Evolutionary conservation across 805 yeast genomes (phyloP).

Genomic region (Myxozyma vanderwaltii): DNA sequence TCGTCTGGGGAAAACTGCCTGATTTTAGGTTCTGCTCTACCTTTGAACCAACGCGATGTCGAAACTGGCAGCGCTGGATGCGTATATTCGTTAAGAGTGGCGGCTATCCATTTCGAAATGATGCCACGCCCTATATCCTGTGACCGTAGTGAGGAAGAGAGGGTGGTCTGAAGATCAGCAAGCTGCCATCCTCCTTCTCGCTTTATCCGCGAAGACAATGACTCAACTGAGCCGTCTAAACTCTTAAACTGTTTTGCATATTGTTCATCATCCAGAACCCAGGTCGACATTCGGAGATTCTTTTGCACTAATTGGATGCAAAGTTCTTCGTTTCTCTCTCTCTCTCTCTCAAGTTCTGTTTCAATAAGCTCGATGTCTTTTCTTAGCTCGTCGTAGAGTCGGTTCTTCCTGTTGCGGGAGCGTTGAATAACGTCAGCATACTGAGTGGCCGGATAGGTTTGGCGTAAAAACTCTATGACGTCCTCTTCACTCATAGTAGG

Average conservation of each 20-base stretch:
- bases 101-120: neutral
- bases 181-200: neutral
- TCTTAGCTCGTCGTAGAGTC: neutral
- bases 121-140: constrained; percentile 3
- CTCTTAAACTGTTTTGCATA: constrained; percentile 1
- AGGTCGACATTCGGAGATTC: neutral
- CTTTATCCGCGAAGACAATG: neutral
- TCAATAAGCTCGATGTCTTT: neutral
- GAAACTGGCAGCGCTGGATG: constrained; percentile 1
- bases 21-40: neutral
- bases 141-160: neutral
- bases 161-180: neutral
- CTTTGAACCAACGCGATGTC: neutral
- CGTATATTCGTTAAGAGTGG: neutral
- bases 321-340: neutral
- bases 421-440: neutral
- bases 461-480: neutral
- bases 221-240: constrained; percentile 2
- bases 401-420: too few relatives aligned
- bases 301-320: neutral
- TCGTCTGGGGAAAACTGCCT: neutral
- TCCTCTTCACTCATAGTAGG: neutral
- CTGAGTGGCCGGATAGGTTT: neutral
- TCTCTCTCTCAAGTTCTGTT: neutral
- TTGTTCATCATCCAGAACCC: constrained; percentile 1